Percentiles rank a stretch among this genome's conserved stretches.
Conservation (phyloP, 768 basidiomycete species). For the Hericium erinaceus region DNA sequence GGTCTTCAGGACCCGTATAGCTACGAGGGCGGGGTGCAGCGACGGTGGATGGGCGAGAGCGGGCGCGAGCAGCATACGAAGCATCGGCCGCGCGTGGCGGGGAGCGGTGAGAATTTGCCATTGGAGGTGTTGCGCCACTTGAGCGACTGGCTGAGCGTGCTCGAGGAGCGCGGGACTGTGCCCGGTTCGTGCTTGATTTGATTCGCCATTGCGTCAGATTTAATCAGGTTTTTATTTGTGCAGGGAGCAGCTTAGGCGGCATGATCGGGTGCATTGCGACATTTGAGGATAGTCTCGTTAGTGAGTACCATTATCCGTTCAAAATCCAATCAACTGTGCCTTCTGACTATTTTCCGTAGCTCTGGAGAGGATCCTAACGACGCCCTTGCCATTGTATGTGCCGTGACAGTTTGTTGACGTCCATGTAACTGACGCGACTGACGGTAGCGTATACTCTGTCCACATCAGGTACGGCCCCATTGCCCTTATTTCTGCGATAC, state of each 20-base stretch:
- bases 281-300: constrained; percentile 44
- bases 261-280: constrained; percentile 40
- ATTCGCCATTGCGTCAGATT: background rate
- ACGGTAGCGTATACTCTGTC: constrained; percentile 46
- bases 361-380: background rate
- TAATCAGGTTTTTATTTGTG: background rate
- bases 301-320: constrained; percentile 22
- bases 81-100: constrained; percentile 24
- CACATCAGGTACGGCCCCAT: constrained; percentile 39
- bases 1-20: background rate
- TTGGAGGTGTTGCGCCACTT: constrained; percentile 45
- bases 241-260: constrained; percentile 40
- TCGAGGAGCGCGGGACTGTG: constrained; percentile 51
- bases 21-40: constrained; percentile 9
- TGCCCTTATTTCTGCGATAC: background rate
- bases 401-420: background rate
- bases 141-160: constrained; percentile 48
- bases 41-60: constrained; percentile 2
- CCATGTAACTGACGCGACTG: background rate
- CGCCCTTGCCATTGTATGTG: constrained; percentile 34
- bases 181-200: constrained; percentile 30
- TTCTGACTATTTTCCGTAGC: background rate
- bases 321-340: background rate
- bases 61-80: constrained; percentile 12
- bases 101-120: constrained; percentile 47